These are phyloP conservation scores for Hymenoscyphus scutula DNA, from an alignment of 2,329 filamentous ascomycete species.

Conservation along the genomic window DNA sequence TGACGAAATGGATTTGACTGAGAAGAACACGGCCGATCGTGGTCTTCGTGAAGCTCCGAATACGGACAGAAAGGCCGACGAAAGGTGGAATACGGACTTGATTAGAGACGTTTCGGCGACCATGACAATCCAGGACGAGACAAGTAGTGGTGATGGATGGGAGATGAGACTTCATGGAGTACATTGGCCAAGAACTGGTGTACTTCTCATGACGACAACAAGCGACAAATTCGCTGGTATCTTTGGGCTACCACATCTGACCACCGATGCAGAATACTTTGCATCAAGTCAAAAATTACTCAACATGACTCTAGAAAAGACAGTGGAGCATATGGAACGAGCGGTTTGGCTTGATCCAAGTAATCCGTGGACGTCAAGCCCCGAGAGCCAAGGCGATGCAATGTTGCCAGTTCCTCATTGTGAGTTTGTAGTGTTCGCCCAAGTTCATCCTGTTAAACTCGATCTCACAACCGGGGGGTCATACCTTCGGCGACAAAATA, in stretches of 20 bases:
- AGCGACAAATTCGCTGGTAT: constrained; percentile 94
- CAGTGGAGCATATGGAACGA: constrained; percentile 63
- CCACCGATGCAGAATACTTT: constrained; percentile 56
- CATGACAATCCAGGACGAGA: constrained; percentile 69
- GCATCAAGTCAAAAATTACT: constrained; percentile 61
- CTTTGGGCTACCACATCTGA: constrained; percentile 82
- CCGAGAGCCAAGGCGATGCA: constrained; percentile 58
- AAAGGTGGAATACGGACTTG: constrained; percentile 38
- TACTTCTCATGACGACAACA: constrained; percentile 79
- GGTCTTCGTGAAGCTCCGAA: neutral
- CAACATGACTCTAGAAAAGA: constrained; percentile 67
- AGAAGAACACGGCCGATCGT: neutral
- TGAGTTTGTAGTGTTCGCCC: constrained; percentile 84
- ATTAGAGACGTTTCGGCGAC: constrained; percentile 68
- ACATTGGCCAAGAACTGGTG: constrained; percentile 80
- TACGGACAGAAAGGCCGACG: constrained; percentile 8
- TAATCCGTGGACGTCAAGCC: constrained; percentile 75
- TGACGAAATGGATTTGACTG: constrained; percentile 12
- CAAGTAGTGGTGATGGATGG: constrained; percentile 69
- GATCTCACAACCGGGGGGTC: constrained; percentile 34
- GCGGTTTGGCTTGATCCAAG: constrained; percentile 53
- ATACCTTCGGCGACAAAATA: constrained; percentile 29
- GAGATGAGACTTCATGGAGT: constrained; percentile 79
- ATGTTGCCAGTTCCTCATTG: constrained; percentile 69
- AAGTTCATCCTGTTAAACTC: constrained; percentile 53